Conservation (phyloP, 1,284 basidiomycete genomes). For the Heterobasidion occidentale region DNA sequence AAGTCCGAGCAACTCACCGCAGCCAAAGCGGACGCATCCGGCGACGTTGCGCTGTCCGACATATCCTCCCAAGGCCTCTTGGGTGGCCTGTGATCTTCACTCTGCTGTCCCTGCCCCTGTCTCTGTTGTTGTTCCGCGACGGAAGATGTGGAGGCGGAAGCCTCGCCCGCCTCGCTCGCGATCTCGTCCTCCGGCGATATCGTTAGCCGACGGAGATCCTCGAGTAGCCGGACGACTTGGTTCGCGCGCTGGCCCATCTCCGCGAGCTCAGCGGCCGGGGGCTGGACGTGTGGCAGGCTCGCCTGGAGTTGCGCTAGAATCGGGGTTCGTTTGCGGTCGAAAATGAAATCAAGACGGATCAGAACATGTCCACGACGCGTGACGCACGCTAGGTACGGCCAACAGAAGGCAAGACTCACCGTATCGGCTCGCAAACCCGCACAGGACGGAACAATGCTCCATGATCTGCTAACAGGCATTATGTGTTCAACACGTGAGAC, state of each 20-base stretch:
- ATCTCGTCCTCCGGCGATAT: conserved; percentile 16
- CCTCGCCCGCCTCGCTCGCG: conserved; percentile 1
- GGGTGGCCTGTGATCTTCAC: conserved; percentile 42
- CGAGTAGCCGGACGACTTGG: conserved; percentile 56
- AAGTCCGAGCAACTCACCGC: conserved; percentile 16
- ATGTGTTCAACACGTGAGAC: neutral
- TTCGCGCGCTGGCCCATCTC: conserved; percentile 61
- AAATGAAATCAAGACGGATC: neutral
- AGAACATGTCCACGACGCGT: too few species aligned
- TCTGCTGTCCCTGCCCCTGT: conserved; percentile 7
- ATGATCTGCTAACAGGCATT: conserved; percentile 36
- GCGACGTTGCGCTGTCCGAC: conserved; percentile 15
- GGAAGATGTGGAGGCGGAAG: conserved; percentile 3
- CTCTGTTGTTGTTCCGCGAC: conserved; percentile 8
- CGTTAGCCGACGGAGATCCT: conserved; percentile 43
- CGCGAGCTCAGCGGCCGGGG: conserved; percentile 43
- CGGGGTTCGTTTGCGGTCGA: neutral
- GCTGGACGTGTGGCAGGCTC: conserved; percentile 38
- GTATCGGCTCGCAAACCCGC: conserved; percentile 57
- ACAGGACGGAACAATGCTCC: conserved; percentile 50
- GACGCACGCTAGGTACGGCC: neutral
- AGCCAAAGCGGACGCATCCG: conserved; percentile 10
- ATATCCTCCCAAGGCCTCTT: conserved; percentile 76
- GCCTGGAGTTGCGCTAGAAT: conserved; percentile 37
- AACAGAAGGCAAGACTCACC: conserved; percentile 30